Evolutionary conservation across 345 rosid species (phyloP).

Genomic region (Eucalyptus polybractea): DNA sequence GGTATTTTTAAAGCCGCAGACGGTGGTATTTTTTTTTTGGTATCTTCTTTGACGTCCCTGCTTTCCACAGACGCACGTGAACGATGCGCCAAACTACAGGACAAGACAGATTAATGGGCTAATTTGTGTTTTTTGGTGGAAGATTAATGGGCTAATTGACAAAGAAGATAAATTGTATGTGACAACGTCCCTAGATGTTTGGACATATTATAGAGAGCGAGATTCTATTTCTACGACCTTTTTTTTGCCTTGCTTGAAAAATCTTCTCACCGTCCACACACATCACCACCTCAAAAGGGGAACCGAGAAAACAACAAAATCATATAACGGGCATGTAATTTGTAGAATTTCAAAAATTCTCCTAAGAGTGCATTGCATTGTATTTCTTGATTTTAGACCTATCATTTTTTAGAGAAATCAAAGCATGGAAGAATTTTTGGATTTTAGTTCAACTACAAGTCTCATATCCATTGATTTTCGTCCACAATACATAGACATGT

Average conservation of each 20-base stretch:
- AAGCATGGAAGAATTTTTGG: neutral
- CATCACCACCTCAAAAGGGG: neutral
- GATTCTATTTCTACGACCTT: neutral
- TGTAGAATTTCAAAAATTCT: neutral
- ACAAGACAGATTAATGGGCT: neutral
- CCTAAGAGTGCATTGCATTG: neutral
- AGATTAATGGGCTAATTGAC: neutral
- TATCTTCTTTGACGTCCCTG: neutral
- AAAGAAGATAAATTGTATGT: neutral
- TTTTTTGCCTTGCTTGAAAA: neutral
- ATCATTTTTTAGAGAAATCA: neutral
- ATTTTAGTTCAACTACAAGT: neutral
- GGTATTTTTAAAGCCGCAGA: neutral
- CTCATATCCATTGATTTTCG: neutral
- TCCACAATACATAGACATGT: neutral
- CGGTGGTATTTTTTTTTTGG: neutral
- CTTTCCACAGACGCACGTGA: neutral
- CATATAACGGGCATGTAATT: neutral
- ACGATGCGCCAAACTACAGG: neutral
- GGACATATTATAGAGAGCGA: neutral
- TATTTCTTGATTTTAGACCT: neutral
- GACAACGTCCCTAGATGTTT: neutral
- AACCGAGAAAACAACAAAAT: neutral
- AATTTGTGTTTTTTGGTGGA: neutral
- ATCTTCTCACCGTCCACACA: neutral